These are phyloP conservation scores for Phytomonas sp. DNA, from an alignment of 208 protist species.

Conservation along the genomic window DNA sequence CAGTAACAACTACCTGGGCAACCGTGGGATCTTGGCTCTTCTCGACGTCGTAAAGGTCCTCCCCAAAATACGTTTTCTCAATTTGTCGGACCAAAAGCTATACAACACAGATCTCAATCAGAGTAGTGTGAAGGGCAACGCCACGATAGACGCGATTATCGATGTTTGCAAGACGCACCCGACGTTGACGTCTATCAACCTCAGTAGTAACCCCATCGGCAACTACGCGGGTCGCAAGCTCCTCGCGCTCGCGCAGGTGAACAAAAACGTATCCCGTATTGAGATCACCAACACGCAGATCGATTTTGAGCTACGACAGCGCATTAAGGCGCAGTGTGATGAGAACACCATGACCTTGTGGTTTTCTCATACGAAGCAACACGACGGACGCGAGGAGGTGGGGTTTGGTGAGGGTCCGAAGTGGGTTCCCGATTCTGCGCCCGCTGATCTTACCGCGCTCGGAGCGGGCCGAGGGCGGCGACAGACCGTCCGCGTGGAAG, in stretches of 20 bases:
- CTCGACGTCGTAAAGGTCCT: slow-evolving; percentile 66
- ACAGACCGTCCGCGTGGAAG: slow-evolving; percentile 71
- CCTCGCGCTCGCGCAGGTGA: slow-evolving; percentile 70
- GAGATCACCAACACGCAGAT: slow-evolving; percentile 75
- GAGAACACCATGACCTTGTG: slow-evolving; percentile 75
- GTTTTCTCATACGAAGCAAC: slow-evolving; percentile 28
- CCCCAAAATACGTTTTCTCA: slow-evolving; percentile 74
- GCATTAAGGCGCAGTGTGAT: slow-evolving; percentile 77
- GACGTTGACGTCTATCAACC: slow-evolving; percentile 62
- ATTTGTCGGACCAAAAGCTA: slow-evolving; percentile 79
- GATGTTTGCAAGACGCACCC: slow-evolving; percentile 79
- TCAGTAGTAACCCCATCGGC: slow-evolving; percentile 82
- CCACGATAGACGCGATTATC: slow-evolving; percentile 73
- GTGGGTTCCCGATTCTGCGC: slow-evolving; percentile 55
- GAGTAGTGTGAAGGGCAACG: slow-evolving; percentile 84
- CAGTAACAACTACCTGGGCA: slow-evolving; percentile 80
- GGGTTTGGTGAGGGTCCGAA: slow-evolving; percentile 58
- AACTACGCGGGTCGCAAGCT: slow-evolving; percentile 88
- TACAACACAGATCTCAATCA: slow-evolving; percentile 89
- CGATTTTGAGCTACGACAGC: slow-evolving; percentile 76
- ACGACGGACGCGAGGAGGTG: slow-evolving; percentile 20
- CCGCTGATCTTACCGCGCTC: slow-evolving; percentile 64
- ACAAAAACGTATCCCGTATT: slow-evolving; percentile 70
- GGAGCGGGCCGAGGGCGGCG: slow-evolving; percentile 59
- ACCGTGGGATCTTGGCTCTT: slow-evolving; percentile 79